Conservation (phyloP, 108 stramenopile species). For the Chaetoceros muelleri region DNA sequence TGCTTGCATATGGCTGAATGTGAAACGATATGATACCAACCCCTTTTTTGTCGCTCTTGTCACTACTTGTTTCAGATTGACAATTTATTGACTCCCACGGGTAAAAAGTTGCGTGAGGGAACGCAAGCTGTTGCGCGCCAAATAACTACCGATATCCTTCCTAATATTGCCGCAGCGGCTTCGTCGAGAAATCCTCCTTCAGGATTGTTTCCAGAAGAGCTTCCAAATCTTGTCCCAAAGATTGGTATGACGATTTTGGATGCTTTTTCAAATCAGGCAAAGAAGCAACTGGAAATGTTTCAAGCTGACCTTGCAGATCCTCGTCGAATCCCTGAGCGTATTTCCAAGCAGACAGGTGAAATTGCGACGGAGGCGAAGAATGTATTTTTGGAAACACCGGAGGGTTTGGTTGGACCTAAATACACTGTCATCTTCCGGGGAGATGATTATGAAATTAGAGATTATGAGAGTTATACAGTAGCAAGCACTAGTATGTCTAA, state of each 20-base stretch:
- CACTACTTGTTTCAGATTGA: slow-evolving; percentile 44
- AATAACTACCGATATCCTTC: slow-evolving; percentile 69
- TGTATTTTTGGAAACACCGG: slow-evolving; percentile 73
- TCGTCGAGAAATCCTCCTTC: slow-evolving; percentile 5
- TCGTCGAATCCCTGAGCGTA: slow-evolving; percentile 42
- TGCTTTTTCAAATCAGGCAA: slow-evolving; percentile 52
- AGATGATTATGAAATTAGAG: slow-evolving; percentile 75
- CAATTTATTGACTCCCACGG: slow-evolving; percentile 60
- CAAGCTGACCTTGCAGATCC: slow-evolving; percentile 71
- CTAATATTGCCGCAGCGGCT: slow-evolving; percentile 32
- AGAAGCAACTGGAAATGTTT: slow-evolving; percentile 48
- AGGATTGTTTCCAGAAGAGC: slow-evolving; percentile 6
- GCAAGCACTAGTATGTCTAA: slow-evolving; percentile 51
- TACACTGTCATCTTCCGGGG: slow-evolving; percentile 45
- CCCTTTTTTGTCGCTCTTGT: not conserved
- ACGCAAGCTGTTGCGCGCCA: slow-evolving; percentile 74
- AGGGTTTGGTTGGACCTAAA: slow-evolving; percentile 59
- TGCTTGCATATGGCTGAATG: not conserved
- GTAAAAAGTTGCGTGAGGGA: slow-evolving; percentile 62
- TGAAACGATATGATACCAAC: not conserved
- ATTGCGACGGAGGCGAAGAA: slow-evolving; percentile 58
- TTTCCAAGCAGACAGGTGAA: slow-evolving; percentile 55
- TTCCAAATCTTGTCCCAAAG: slow-evolving; percentile 38
- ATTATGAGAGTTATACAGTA: slow-evolving; percentile 69
- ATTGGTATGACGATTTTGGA: slow-evolving; percentile 54